phyloP scores from a whole-genome alignment of 176 grass and related monocot genomes.

The Coix lacrymajobi region DNA sequence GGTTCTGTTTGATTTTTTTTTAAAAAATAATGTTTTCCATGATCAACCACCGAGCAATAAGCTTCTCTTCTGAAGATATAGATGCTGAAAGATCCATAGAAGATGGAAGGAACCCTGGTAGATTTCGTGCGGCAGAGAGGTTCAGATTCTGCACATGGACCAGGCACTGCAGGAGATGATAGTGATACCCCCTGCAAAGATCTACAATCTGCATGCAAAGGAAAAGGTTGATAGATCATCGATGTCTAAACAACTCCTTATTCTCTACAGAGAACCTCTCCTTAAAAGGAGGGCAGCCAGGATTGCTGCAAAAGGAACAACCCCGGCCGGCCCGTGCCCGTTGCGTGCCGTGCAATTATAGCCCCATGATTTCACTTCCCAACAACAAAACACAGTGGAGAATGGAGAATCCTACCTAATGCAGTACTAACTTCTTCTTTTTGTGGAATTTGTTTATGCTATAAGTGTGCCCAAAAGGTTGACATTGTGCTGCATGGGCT shows the following conservation, averaged over 20 bases:
- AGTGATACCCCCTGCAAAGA: background rate
- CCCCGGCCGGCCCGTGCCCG: background rate
- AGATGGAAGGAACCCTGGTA: background rate
- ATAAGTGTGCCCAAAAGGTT: slow-evolving; percentile 16
- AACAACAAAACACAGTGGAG: slow-evolving; percentile 23
- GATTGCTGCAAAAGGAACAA: slow-evolving; percentile 36
- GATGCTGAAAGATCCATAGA: background rate
- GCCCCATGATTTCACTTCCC: slow-evolving; percentile 55
- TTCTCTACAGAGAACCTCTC: slow-evolving; percentile 20
- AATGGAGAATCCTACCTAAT: slow-evolving; percentile 12
- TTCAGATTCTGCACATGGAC: background rate
- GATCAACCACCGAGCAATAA: background rate
- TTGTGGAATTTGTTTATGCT: background rate
- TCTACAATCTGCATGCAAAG: slow-evolving; percentile 1
- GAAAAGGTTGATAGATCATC: background rate
- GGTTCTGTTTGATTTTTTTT: no score
- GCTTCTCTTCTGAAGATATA: background rate
- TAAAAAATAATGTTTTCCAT: background rate
- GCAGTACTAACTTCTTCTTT: background rate
- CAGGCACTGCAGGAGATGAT: background rate
- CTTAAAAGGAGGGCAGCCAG: slow-evolving; percentile 45
- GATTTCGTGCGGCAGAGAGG: background rate
- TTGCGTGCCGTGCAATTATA: slow-evolving; percentile 29
- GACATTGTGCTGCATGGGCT: slow-evolving; percentile 33
- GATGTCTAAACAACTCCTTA: background rate